Conservation (phyloP, 192 early-diverging fungal species). For the Umbelopsis vinacea region DNA sequence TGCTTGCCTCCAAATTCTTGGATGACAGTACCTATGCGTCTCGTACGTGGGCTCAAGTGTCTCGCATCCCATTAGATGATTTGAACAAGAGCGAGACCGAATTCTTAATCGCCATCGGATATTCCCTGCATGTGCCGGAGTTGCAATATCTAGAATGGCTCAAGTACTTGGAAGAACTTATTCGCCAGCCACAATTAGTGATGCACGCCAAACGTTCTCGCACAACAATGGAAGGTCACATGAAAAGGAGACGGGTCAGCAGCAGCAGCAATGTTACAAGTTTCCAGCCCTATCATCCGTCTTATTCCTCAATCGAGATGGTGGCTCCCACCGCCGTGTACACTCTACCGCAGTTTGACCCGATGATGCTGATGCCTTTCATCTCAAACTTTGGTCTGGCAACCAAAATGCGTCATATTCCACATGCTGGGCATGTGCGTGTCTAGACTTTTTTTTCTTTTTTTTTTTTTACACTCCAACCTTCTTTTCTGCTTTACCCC, state of each 20-base stretch:
- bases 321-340: neutral
- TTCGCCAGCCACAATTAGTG: slow-evolving; percentile 23
- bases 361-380: slow-evolving; percentile 16
- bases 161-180: slow-evolving; percentile 18
- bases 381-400: slow-evolving; percentile 22
- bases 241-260: slow-evolving; percentile 22
- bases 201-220: slow-evolving; percentile 24
- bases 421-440: slow-evolving; percentile 25
- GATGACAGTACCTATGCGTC: slow-evolving; percentile 88
- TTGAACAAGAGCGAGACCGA: slow-evolving; percentile 90
- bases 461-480: neutral
- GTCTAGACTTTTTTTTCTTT: slow-evolving; percentile 6
- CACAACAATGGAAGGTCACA: slow-evolving; percentile 25
- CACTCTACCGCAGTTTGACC: slow-evolving; percentile 11
- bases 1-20: slow-evolving; percentile 85
- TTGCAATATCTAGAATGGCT: slow-evolving; percentile 75
- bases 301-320: neutral
- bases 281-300: slow-evolving; percentile 15
- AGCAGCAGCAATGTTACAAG: neutral
- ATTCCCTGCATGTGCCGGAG: slow-evolving; percentile 70
- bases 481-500: neutral
- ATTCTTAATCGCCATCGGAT: slow-evolving; percentile 77
- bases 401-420: slow-evolving; percentile 20
- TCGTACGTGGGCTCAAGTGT: slow-evolving; percentile 79
- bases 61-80: slow-evolving; percentile 76